Conservation (phyloP, 2,329 filamentous ascomycete species). For the Sporothrix mexicana region DNA sequence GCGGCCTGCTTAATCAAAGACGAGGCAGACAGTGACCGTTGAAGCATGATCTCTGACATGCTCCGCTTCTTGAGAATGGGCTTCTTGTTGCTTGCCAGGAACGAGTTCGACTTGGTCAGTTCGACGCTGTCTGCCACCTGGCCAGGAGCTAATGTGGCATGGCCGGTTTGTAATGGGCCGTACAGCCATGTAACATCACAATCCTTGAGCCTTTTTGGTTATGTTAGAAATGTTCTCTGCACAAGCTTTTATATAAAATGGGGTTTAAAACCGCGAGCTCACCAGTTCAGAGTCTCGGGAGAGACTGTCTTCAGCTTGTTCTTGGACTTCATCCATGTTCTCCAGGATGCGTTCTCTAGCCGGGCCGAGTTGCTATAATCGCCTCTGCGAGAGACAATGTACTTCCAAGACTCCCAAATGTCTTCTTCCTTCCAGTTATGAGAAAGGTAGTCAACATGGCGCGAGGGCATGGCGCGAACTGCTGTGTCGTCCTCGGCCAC, state of each 20-base stretch:
- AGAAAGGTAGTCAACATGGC: constrained; percentile 94
- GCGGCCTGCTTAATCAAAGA: constrained; percentile 89
- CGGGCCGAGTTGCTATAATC: constrained; percentile 81
- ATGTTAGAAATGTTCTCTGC: constrained; percentile 41
- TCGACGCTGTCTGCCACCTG: constrained; percentile 49
- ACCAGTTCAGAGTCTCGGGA: constrained; percentile 94
- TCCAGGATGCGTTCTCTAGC: constrained; percentile 95
- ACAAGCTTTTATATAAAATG: background rate
- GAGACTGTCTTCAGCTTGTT: constrained; percentile 85
- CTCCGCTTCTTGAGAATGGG: constrained; percentile 96
- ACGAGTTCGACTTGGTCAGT: constrained; percentile 64
- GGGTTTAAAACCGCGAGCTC: constrained; percentile 44
- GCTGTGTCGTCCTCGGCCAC: constrained; percentile 78
- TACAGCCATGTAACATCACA: constrained; percentile 98
- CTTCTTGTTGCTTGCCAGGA: constrained; percentile 73
- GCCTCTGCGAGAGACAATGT: constrained; percentile 79
- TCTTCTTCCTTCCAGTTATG: constrained; percentile 95
- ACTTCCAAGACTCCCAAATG: constrained; percentile 96
- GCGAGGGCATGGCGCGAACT: constrained; percentile 74
- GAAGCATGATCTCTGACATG: constrained; percentile 94
- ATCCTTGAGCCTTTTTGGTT: constrained; percentile 82
- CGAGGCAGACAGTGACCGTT: constrained; percentile 84
- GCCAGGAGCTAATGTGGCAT: constrained; percentile 58
- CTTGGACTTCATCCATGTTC: constrained; percentile 94
- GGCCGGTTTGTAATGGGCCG: constrained; percentile 81